These are phyloP conservation scores for Xanthoconium purpureum DNA, from an alignment of 768 basidiomycete species.

Conservation along the genomic window DNA sequence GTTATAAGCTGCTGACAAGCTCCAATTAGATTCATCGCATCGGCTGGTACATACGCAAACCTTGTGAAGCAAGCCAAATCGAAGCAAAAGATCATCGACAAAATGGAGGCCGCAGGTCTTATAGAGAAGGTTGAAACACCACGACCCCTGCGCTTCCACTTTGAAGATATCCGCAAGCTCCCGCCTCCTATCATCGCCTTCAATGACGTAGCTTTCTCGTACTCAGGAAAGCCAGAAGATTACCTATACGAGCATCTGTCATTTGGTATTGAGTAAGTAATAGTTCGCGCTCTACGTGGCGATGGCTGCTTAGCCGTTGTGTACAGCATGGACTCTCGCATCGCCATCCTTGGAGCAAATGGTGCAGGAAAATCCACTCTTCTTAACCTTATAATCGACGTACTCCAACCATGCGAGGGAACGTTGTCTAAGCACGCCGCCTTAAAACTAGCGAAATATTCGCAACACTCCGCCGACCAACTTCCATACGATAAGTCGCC, in stretches of 20 bases:
- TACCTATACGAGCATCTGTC: slow-evolving; percentile 85
- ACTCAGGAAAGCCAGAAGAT: slow-evolving; percentile 85
- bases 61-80: slow-evolving; percentile 98
- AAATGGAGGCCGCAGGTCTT: slow-evolving; percentile 99
- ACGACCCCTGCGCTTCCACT: slow-evolving; percentile 85
- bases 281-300: background rate
- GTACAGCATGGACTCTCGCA: slow-evolving; percentile 84
- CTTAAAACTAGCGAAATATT: slow-evolving; percentile 97
- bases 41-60: slow-evolving; percentile 99
- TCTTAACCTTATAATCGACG: slow-evolving; percentile 84
- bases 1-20: slow-evolving; percentile 8
- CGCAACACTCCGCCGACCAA: slow-evolving; percentile 98
- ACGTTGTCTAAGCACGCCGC: slow-evolving; percentile 85
- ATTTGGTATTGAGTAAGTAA: slow-evolving; percentile 95
- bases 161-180: slow-evolving; percentile 89
- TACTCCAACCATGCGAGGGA: slow-evolving; percentile 76
- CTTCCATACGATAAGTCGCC: slow-evolving; percentile 90
- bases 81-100: slow-evolving; percentile 99
- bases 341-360: slow-evolving; percentile 96
- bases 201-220: slow-evolving; percentile 90
- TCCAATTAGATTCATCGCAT: slow-evolving; percentile 81
- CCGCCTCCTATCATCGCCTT: slow-evolving; percentile 98
- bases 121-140: slow-evolving; percentile 84
- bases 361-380: slow-evolving; percentile 94
- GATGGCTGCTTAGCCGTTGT: slow-evolving; percentile 5